These are phyloP conservation scores for Durusdinium trenchii DNA, from an alignment of 73 alveolate genomes.

Conservation along the genomic window DNA sequence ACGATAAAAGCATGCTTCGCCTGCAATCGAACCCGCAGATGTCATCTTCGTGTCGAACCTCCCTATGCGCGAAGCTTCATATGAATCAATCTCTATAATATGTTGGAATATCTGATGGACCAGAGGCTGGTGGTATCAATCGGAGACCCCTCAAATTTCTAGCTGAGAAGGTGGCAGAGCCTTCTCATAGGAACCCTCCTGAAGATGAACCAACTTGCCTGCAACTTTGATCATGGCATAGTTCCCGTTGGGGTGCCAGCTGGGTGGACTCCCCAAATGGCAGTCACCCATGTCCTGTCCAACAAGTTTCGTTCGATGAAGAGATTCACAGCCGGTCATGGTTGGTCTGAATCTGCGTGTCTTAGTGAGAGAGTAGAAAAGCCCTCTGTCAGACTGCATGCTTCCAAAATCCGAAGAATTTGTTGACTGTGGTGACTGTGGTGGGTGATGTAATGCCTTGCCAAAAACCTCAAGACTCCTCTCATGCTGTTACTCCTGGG, in stretches of 20 bases:
- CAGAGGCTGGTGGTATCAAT: neutral
- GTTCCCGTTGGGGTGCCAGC: conserved; percentile 83
- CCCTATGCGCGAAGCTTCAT: neutral
- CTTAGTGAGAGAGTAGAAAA: too few relatives aligned
- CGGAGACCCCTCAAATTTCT: neutral
- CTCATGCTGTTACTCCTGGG: too few relatives aligned
- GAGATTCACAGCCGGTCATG: too few relatives aligned
- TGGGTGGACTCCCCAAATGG: conserved; percentile 44
- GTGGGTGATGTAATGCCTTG: too few relatives aligned
- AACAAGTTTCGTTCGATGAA: neutral
- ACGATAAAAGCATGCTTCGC: neutral
- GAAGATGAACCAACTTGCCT: conserved; percentile 32
- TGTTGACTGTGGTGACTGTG: too few relatives aligned
- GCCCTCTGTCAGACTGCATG: too few relatives aligned
- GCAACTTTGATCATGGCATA: conserved; percentile 90
- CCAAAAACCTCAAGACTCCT: too few relatives aligned
- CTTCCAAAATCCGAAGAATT: too few relatives aligned
- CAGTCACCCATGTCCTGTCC: conserved; percentile 72
- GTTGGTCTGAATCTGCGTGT: too few relatives aligned
- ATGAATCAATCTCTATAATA: neutral
- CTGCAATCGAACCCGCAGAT: neutral
- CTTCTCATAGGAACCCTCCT: neutral
- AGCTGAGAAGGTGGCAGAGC: neutral
- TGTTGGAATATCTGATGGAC: neutral
- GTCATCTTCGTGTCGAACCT: neutral